Evolutionary conservation across 805 yeast species (phyloP), one percentile per base, ranked within the genome.

Genomic region (Yamadazyma tumulicola): DNA sequence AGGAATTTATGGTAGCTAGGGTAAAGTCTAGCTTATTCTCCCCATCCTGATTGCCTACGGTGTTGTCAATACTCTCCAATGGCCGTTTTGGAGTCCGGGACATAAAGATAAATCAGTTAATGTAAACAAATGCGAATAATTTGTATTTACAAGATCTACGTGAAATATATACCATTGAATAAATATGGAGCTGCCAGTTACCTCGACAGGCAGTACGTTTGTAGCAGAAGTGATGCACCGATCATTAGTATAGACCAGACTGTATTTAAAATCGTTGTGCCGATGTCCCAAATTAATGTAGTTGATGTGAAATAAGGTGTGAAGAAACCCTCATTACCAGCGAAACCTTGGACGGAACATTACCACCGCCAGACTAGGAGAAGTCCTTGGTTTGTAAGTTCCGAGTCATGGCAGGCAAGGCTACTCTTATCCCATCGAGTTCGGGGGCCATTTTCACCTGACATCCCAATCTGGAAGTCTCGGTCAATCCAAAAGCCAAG

Each of bases 381-480:
- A 91, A 87, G 53, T 91, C 97, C 42, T 77, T 77, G 14, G 76
- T 68, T 54, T 85, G 95, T 48, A 91, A 73, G 61, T 93, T 93
- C 50, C 98, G 73, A 6, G 98, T 93, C 96, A 93, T 86, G 11
- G 96, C 91, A 13, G 98, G 98, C 44, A 93, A 70, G 0, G 97
- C 97, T 4, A 93, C 94, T 49, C 97, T 74, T 23, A 93, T 64
- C 0, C 98, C 98, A 56, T 93, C 97, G 37, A 93, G 66, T 31
- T 85, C 94, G 57, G 87, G 88, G 19, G 81, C 64, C 96, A 93
- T 86, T 39, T 72, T 72, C 25, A 93, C 81, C 64, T 91, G 97
- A 60, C 98, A 93, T 0, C 97, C 98, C 47, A 93, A 69, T 56
- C 98, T 76, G 16, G 96, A 86, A 6, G 98, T 93, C 56, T 93